These are phyloP conservation scores for Oryza officinalis DNA, from an alignment of 176 grass and related monocot genomes.

Conservation along the genomic window DNA sequence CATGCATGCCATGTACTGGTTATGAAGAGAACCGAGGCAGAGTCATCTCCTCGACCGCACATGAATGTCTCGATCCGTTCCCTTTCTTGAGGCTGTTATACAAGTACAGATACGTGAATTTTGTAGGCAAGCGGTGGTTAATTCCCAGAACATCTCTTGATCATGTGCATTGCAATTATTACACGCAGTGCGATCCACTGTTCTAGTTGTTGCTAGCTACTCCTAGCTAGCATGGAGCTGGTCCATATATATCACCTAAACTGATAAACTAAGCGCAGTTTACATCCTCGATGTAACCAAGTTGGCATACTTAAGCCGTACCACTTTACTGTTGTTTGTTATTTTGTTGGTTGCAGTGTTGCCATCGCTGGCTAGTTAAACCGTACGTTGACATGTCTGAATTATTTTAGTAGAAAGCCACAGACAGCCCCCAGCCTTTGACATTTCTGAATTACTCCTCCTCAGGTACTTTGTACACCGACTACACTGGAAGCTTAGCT, in stretches of 20 bases:
- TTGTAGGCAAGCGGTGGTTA: slow-evolving; percentile 23
- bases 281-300: slow-evolving; percentile 44
- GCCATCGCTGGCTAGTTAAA: background rate
- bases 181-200: slow-evolving; percentile 45
- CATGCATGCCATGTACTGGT: slow-evolving; percentile 21
- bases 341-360: background rate
- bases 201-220: background rate
- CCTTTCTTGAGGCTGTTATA: slow-evolving; percentile 27
- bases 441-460: background rate
- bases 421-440: background rate
- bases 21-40: slow-evolving; percentile 19
- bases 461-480: background rate
- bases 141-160: background rate
- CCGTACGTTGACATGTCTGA: slow-evolving; percentile 26
- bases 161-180: slow-evolving; percentile 37
- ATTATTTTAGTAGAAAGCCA: background rate
- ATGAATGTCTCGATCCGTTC: slow-evolving; percentile 51
- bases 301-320: slow-evolving; percentile 45
- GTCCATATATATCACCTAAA: slow-evolving; percentile 24
- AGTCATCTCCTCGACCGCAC: slow-evolving; percentile 51
- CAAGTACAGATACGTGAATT: background rate
- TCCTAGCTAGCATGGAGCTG: background rate
- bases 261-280: slow-evolving; percentile 25
- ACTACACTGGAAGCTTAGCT: too few relatives aligned
- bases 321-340: slow-evolving; percentile 13